phyloP scores from a whole-genome alignment of 345 rosid species.

The Eutrema heterophyllum region DNA sequence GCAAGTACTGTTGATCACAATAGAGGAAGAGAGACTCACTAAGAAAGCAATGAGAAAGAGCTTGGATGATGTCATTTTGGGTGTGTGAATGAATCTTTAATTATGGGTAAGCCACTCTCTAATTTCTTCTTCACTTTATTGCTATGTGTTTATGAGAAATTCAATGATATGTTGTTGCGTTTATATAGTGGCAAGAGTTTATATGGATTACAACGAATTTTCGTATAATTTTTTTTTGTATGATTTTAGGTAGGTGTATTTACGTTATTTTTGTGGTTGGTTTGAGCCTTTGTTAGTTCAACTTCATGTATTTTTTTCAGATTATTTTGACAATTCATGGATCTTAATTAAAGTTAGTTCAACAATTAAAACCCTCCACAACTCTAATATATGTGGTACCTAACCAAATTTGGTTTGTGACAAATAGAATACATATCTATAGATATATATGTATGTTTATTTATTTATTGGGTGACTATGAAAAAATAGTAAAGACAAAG shows the following conservation, averaged over 20 bases:
- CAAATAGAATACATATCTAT: background rate
- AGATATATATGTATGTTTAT: background rate
- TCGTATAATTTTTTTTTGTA: no score
- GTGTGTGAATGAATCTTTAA: background rate
- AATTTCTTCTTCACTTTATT: background rate
- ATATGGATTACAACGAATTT: background rate
- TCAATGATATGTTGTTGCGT: background rate
- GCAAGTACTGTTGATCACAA: slow-evolving; percentile 9
- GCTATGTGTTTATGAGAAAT: background rate
- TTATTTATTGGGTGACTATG: background rate
- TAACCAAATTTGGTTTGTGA: background rate
- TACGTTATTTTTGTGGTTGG: background rate
- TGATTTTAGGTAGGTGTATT: background rate
- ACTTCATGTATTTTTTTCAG: background rate
- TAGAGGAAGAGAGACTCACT: slow-evolving; percentile 10
- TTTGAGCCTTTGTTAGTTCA: slow-evolving; percentile 20
- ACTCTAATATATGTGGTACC: background rate
- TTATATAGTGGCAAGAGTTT: slow-evolving; percentile 18
- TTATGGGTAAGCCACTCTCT: background rate
- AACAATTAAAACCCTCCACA: background rate
- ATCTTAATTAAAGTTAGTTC: slow-evolving; percentile 5
- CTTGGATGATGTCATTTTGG: slow-evolving; percentile 23
- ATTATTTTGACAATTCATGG: slow-evolving; percentile 3
- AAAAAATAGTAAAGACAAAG: background rate
- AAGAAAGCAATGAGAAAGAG: slow-evolving; percentile 19